Evolutionary conservation across 1,284 basidiomycete species (phyloP).

Genomic region (Meira nashicola): DNA sequence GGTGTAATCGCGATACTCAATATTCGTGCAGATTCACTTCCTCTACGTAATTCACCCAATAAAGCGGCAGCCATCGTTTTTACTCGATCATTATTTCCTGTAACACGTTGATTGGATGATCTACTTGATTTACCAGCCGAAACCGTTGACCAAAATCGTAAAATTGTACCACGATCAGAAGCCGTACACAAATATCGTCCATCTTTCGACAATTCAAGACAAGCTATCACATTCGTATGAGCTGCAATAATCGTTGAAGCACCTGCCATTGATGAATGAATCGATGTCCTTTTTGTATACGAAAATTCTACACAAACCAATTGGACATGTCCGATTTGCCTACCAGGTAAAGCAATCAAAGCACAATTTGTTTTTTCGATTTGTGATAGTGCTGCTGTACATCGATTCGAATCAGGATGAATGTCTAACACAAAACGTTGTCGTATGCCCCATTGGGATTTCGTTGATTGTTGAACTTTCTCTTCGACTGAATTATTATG

Average conservation of each 20-base stretch:
- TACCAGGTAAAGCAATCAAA: conserved; percentile 34
- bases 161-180: conserved; percentile 36
- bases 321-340: conserved; percentile 43
- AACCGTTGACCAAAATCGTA: conserved; percentile 34
- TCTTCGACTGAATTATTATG: not conserved
- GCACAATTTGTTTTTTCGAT: conserved; percentile 4
- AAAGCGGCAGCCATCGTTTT: conserved; percentile 23
- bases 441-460: conserved; percentile 23
- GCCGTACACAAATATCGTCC: conserved; percentile 32
- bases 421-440: conserved; percentile 26
- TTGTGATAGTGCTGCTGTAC: conserved; percentile 20
- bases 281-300: conserved; percentile 3
- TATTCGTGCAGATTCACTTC: conserved; percentile 36
- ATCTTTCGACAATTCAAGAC: conserved; percentile 28
- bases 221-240: conserved; percentile 29
- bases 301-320: conserved; percentile 16
- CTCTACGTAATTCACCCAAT: conserved; percentile 34
- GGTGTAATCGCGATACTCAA: conserved; percentile 38
- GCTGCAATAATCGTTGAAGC: conserved; percentile 41
- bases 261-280: conserved; percentile 10
- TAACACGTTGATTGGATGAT: conserved; percentile 1
- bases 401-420: conserved; percentile 18
- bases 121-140: not conserved
- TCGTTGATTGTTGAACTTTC: not conserved
- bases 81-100: conserved; percentile 1